Evolutionary conservation across 305 asterid species (phyloP), one percentile per base, ranked within the genome.

Genomic region (Lippia alba): DNA sequence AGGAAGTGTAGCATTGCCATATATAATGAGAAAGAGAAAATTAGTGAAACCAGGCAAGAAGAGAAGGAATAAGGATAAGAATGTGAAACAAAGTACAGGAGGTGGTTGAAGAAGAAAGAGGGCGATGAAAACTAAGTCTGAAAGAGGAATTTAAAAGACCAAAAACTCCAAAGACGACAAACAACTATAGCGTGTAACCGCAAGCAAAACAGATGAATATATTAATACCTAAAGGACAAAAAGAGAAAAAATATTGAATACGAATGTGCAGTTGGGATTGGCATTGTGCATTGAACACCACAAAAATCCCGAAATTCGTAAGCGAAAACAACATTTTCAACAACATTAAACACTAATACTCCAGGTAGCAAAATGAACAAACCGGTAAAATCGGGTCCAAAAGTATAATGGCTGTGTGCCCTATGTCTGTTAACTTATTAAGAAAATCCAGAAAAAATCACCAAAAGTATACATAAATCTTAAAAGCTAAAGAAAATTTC

Each of bases 81-180:
- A 71, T 34, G 58, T 12, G 69, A 66, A 66, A 40, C 33, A 61
- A 10, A 50, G 58, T 30, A 62, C 36, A 64, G 59, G 67, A 61
- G 61, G 67, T 45, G 70, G 50, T 7, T 65, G 58, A 5, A 54
- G 64, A 5, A 56, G 15, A 50, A 69, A 56, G 79, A 46, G 67
- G 79, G 78, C 71, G 80, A 77, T 67, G 80, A 67, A 74, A 77
- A 78, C 73, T 61, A 74, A 15, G 79, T 62, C 68, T 40, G n/a
- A 62, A 8, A 64, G 62, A 39, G 78, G 60, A 72, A 74, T 45
- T 45, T 71, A 66, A 74, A 70, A 61, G 64, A 59, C 32, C 6
- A 71, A 70, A 59, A 48, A 67, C 72, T 56, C 71, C 6, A 34
- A 74, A 71, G 51, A 53, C 50, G 78, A 70, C 77, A 77, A 77